A percentile compares a stretch with the other conserved stretches of the same genome.
These are phyloP conservation scores for Agapanthus africanus DNA, from an alignment of 106 monocot species.

Conservation along the genomic window DNA sequence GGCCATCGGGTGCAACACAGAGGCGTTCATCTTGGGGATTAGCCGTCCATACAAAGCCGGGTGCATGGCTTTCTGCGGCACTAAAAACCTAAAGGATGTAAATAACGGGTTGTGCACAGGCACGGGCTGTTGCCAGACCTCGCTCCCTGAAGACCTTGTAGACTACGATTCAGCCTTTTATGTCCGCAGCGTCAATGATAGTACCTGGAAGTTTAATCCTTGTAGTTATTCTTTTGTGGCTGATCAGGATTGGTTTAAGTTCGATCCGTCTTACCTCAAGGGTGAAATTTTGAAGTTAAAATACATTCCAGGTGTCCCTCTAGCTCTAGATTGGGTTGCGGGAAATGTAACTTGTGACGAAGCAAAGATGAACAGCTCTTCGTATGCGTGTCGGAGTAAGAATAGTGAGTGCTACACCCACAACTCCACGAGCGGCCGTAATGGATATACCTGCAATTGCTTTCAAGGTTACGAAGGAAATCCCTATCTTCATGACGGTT, in stretches of 20 bases:
- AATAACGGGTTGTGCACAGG: constrained; percentile 48
- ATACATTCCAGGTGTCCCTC: background rate
- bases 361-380: background rate
- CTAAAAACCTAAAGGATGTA: background rate
- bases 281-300: background rate
- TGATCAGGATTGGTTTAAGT: constrained; percentile 16
- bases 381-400: constrained; percentile 1
- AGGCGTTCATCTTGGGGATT: constrained; percentile 17
- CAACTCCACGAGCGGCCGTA: too few species aligned
- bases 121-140: constrained; percentile 52
- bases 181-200: too few species aligned
- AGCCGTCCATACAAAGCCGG: constrained; percentile 13
- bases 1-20: constrained; percentile 45
- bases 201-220: too few species aligned
- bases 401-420: background rate
- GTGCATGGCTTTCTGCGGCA: constrained; percentile 44
- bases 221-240: constrained; percentile 35
- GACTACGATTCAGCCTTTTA: too few species aligned
- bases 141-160: constrained; percentile 24
- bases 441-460: constrained; percentile 25
- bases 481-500: constrained; percentile 36
- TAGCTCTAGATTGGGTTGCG: constrained; percentile 31
- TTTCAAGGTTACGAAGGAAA: constrained; percentile 29
- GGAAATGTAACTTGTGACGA: constrained; percentile 6
- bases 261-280: constrained; percentile 12